Conservation (phyloP, 257 asterid genomes). For the Misopates orontium region DNA sequence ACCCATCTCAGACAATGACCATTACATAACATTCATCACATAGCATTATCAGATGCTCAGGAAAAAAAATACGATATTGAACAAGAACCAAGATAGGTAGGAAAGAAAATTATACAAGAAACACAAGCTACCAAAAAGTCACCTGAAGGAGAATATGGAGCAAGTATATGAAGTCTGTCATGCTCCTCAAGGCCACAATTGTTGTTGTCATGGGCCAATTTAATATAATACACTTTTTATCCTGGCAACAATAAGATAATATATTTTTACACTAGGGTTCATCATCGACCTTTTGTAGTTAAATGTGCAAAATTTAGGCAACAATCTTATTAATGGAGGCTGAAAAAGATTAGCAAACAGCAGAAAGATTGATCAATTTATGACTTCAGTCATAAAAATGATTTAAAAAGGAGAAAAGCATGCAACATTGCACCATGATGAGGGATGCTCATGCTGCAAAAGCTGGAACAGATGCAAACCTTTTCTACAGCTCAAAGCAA, state of each 20-base stretch:
- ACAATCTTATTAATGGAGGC: not conserved
- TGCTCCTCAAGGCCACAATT: constrained; percentile 52
- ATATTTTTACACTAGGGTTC: not conserved
- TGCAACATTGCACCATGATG: too few species aligned
- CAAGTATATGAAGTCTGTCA: constrained; percentile 53
- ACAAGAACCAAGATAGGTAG: not conserved
- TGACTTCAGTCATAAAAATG: too few species aligned
- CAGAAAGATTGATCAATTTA: too few species aligned
- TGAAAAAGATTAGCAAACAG: not conserved
- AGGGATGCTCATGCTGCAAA: too few species aligned
- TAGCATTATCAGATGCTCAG: not conserved
- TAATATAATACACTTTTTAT: constrained; percentile 46
- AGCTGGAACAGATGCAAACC: too few species aligned
- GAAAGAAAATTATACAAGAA: too few species aligned
- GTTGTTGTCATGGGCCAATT: constrained; percentile 47
- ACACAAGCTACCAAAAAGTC: not conserved
- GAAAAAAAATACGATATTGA: not conserved
- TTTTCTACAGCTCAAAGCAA: too few species aligned
- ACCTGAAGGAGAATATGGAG: constrained; percentile 68
- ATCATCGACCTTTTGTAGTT: not conserved
- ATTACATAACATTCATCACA: not conserved
- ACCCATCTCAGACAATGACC: too few species aligned
- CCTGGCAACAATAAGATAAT: constrained; percentile 32
- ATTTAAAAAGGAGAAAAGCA: too few species aligned
- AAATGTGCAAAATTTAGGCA: constrained; percentile 9